A percentile compares a stretch with the other conserved stretches of the same genome.
phyloP scores from a whole-genome alignment of 768 basidiomycete species.

The Podaxis sp. region DNA sequence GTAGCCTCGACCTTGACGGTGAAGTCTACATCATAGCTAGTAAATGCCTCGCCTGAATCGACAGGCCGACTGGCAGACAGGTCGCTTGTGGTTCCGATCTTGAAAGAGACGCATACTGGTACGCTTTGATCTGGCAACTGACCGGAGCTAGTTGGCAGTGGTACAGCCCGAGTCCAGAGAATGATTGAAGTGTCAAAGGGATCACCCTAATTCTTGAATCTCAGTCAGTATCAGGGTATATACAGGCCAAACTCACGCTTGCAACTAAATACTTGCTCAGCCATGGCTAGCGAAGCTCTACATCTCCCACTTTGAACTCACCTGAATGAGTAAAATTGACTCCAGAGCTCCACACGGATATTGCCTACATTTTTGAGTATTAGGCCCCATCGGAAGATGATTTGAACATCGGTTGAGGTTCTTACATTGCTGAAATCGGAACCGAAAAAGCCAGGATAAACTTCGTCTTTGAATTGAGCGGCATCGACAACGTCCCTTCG shows the following conservation, averaged over 20 bases:
- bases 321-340: slow-evolving; percentile 50
- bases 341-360: slow-evolving; percentile 46
- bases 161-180: slow-evolving; percentile 57
- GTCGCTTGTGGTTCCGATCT: slow-evolving; percentile 36
- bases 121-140: slow-evolving; percentile 45
- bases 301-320: slow-evolving; percentile 17
- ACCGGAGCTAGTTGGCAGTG: slow-evolving; percentile 29
- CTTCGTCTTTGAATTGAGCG: slow-evolving; percentile 39
- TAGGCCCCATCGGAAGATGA: background rate
- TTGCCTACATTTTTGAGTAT: slow-evolving; percentile 13
- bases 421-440: slow-evolving; percentile 48
- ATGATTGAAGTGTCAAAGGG: slow-evolving; percentile 54
- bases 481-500: slow-evolving; percentile 36
- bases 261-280: slow-evolving; percentile 33
- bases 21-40: slow-evolving; percentile 57
- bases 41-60: slow-evolving; percentile 50
- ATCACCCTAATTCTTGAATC: slow-evolving; percentile 41
- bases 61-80: slow-evolving; percentile 35
- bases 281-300: background rate
- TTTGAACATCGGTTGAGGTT: background rate
- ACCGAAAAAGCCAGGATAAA: slow-evolving; percentile 51
- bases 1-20: slow-evolving; percentile 61
- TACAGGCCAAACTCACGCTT: slow-evolving; percentile 34
- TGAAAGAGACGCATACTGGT: slow-evolving; percentile 52
- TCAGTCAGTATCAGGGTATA: background rate